Percentiles rank a stretch among this genome's conserved stretches.
phyloP scores from a whole-genome alignment of 108 stramenopile genomes.

The Discostella stelligeroides region DNA sequence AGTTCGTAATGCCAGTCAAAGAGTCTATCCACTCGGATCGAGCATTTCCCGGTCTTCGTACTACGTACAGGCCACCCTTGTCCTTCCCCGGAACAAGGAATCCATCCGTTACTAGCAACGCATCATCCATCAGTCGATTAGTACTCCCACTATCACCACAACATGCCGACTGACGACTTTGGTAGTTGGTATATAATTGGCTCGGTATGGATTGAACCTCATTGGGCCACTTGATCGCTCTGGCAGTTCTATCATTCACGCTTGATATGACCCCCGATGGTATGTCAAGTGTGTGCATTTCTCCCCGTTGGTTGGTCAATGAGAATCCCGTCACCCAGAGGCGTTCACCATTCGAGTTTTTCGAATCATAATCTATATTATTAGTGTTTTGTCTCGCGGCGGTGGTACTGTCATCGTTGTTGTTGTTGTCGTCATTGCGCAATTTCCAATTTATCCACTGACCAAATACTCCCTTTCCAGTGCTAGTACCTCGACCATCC shows the following conservation, averaged over 20 bases:
- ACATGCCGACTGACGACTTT: slow-evolving; percentile 2
- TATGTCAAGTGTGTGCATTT: slow-evolving; percentile 64
- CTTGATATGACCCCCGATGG: slow-evolving; percentile 55
- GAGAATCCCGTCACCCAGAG: slow-evolving; percentile 88
- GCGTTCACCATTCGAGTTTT: slow-evolving; percentile 43
- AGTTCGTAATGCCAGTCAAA: slow-evolving; percentile 53
- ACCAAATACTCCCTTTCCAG: slow-evolving; percentile 30
- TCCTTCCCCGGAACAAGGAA: slow-evolving; percentile 95
- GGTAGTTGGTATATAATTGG: slow-evolving; percentile 20
- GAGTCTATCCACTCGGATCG: slow-evolving; percentile 67
- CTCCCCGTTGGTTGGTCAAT: slow-evolving; percentile 67
- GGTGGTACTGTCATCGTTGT: too few species aligned
- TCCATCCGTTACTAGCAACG: slow-evolving; percentile 89
- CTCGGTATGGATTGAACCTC: slow-evolving; percentile 79
- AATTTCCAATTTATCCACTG: slow-evolving; percentile 44
- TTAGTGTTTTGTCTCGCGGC: neutral
- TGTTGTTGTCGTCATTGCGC: slow-evolving; percentile 1
- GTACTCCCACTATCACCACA: neutral
- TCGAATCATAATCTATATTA: neutral
- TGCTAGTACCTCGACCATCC: too few species aligned
- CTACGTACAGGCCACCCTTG: slow-evolving; percentile 91
- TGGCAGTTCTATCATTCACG: slow-evolving; percentile 62
- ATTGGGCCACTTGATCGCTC: slow-evolving; percentile 89
- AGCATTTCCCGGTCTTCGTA: slow-evolving; percentile 68
- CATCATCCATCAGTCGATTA: slow-evolving; percentile 56